Conservation (phyloP, 495 filamentous ascomycete species). For the Entonaema liquescens region DNA sequence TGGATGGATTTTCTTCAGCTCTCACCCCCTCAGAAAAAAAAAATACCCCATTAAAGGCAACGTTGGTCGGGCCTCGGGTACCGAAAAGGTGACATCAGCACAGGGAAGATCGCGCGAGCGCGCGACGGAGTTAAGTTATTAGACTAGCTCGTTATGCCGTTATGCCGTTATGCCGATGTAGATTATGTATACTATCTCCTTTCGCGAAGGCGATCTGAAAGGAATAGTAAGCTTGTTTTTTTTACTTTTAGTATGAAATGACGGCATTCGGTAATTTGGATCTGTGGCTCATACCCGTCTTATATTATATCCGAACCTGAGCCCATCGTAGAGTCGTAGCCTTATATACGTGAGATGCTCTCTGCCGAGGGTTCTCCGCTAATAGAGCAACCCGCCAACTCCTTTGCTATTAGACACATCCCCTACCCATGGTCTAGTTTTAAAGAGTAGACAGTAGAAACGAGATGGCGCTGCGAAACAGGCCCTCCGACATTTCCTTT, state of each 20-base stretch:
- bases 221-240: background rate
- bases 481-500: conserved; percentile 18
- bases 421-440: background rate
- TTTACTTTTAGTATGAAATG: background rate
- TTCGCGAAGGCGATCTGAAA: background rate
- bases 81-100: conserved; percentile 8
- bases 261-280: conserved; percentile 8
- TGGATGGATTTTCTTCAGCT: background rate
- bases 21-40: background rate
- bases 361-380: background rate
- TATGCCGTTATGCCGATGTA: background rate
- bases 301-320: background rate
- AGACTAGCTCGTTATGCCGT: background rate
- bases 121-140: background rate
- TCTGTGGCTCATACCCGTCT: background rate
- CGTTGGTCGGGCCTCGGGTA: background rate
- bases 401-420: background rate
- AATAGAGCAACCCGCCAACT: background rate
- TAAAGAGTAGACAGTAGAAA: background rate
- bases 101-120: background rate
- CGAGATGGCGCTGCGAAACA: conserved; percentile 22
- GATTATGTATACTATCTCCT: background rate
- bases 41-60: background rate
- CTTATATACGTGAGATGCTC: background rate
- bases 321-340: background rate